Percentiles rank a stretch among this genome's conserved stretches.
phyloP scores from a whole-genome alignment of 2,329 filamentous ascomycete species.

The Cephalotrichum gorgonifer region DNA sequence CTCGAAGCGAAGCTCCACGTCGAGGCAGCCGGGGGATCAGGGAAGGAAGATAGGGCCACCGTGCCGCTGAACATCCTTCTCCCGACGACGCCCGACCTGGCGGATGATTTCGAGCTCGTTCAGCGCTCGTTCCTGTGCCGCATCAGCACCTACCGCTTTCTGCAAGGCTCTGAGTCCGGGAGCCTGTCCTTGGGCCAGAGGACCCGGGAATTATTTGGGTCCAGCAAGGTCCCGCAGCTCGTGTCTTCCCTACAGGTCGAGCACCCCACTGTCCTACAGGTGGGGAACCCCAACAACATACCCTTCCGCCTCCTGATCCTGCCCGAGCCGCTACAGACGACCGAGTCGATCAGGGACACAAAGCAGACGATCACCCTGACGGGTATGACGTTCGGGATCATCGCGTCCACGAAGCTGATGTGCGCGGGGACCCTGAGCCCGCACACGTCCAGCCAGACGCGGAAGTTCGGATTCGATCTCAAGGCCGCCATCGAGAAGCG shows the following conservation, averaged over 20 bases:
- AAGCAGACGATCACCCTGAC: constrained; percentile 10
- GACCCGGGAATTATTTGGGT: constrained; percentile 18
- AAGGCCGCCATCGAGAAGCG: not conserved
- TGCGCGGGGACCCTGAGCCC: constrained; percentile 7
- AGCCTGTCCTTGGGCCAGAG: constrained; percentile 21
- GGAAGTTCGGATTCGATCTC: constrained; percentile 4
- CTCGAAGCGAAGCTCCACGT: constrained; percentile 18
- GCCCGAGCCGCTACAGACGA: constrained; percentile 9
- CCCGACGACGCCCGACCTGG: constrained; percentile 6
- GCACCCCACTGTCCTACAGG: constrained; percentile 18
- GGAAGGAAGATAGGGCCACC: constrained; percentile 7
- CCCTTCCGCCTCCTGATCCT: constrained; percentile 12
- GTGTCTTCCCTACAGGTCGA: constrained; percentile 15
- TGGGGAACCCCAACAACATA: constrained; percentile 13
- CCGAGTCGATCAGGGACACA: constrained; percentile 7
- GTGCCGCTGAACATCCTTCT: constrained; percentile 14
- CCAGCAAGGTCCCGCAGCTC: constrained; percentile 21
- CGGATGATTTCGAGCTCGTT: constrained; percentile 9
- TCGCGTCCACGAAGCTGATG: constrained; percentile 8
- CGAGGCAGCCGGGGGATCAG: not conserved
- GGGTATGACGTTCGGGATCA: constrained; percentile 10
- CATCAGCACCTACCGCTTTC: constrained; percentile 15
- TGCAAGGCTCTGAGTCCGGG: constrained; percentile 18
- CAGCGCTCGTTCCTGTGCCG: not conserved
- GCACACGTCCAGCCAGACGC: constrained; percentile 1